These are phyloP conservation scores for Xylariales sp. DNA, from an alignment of 2,329 filamentous ascomycete species.

Conservation along the genomic window DNA sequence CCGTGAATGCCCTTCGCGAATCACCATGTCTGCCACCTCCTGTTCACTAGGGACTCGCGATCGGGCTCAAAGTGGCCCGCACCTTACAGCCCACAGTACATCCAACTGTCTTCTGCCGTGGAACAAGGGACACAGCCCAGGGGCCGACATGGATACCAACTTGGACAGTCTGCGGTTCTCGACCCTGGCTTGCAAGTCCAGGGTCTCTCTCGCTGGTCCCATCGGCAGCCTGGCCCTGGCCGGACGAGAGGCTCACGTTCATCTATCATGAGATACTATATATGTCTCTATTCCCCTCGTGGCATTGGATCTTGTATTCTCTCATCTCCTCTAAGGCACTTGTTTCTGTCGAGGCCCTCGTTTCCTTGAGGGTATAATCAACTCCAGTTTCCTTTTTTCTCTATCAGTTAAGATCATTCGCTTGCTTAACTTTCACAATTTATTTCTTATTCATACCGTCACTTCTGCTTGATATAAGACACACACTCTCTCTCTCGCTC, in stretches of 20 bases:
- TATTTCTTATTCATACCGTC: conserved; percentile 45
- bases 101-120: conserved; percentile 36
- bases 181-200: conserved; percentile 39
- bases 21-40: not conserved
- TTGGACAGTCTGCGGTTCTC: conserved; percentile 44
- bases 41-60: not conserved
- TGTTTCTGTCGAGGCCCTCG: conserved; percentile 46
- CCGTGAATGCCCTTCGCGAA: not conserved
- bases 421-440: conserved; percentile 60
- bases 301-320: conserved; percentile 24
- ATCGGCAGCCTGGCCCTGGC: conserved; percentile 33
- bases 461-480: conserved; percentile 40
- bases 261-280: conserved; percentile 46
- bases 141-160: conserved; percentile 39
- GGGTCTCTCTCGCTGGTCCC: conserved; percentile 32
- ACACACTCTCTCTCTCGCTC: conserved; percentile 39
- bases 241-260: conserved; percentile 41
- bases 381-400: conserved; percentile 50
- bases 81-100: conserved; percentile 23
- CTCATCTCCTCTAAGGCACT: conserved; percentile 42
- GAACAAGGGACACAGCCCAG: conserved; percentile 42
- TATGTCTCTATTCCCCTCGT: conserved; percentile 42
- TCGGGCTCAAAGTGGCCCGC: not conserved
- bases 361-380: conserved; percentile 47
- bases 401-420: conserved; percentile 66